These are phyloP conservation scores for Botrytis deweyae DNA, from an alignment of 2,329 filamentous ascomycete genomes.

Conservation along the genomic window DNA sequence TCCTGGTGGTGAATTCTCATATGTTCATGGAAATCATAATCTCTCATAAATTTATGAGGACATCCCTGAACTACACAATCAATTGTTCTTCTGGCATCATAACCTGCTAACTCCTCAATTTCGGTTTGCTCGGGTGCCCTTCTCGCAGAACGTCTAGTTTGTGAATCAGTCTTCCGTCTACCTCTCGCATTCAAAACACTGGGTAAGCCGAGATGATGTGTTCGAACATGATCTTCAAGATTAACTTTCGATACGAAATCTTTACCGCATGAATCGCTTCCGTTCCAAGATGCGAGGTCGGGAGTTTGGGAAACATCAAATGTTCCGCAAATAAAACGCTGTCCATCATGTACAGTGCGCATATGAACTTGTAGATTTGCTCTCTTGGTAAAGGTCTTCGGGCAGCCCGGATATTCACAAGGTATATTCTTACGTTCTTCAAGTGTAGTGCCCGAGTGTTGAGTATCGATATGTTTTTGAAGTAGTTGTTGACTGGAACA, in stretches of 20 bases:
- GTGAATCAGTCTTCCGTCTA: slow-evolving; percentile 36
- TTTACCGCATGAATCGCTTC: slow-evolving; percentile 67
- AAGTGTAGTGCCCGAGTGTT: slow-evolving; percentile 64
- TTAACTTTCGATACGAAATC: slow-evolving; percentile 74
- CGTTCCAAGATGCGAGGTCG: slow-evolving; percentile 64
- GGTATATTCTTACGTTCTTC: slow-evolving; percentile 63
- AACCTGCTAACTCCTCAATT: slow-evolving; percentile 53
- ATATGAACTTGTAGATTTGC: slow-evolving; percentile 83
- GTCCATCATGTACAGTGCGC: slow-evolving; percentile 71
- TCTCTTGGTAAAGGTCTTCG: slow-evolving; percentile 74
- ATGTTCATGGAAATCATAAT: slow-evolving; percentile 58
- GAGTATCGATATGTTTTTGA: slow-evolving; percentile 73
- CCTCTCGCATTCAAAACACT: slow-evolving; percentile 42
- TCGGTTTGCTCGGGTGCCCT: slow-evolving; percentile 28
- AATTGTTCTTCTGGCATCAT: slow-evolving; percentile 47
- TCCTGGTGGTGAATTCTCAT: slow-evolving; percentile 47
- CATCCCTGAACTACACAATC: slow-evolving; percentile 52
- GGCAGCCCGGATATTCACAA: slow-evolving; percentile 69
- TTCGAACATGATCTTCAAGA: slow-evolving; percentile 81
- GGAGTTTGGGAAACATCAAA: slow-evolving; percentile 58
- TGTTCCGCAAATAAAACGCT: slow-evolving; percentile 76
- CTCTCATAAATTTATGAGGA: slow-evolving; percentile 53
- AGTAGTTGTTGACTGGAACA: slow-evolving; percentile 67
- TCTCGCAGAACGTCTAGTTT: background rate
- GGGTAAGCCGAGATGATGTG: slow-evolving; percentile 69